These are phyloP conservation scores for Brachypodium distachyon DNA, from an alignment of 202 grass and related monocot species.

Conservation along the genomic window DNA sequence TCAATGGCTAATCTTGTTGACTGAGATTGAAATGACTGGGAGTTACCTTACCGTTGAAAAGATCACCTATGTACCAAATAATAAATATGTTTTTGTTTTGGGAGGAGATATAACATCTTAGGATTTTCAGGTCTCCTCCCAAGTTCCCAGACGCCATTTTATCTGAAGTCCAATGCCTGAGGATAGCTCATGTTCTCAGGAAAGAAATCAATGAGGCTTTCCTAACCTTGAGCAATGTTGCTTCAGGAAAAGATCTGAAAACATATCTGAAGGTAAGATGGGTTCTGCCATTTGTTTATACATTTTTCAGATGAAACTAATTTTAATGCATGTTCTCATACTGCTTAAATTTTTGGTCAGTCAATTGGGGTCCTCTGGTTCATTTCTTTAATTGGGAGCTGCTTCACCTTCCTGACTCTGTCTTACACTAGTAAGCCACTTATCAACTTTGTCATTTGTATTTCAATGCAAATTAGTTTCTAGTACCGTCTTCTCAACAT, in stretches of 20 bases:
- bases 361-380: slow-evolving; percentile 56
- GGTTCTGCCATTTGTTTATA: not conserved
- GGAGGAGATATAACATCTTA: not conserved
- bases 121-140: slow-evolving; percentile 54
- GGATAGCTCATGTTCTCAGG: slow-evolving; percentile 37
- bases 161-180: slow-evolving; percentile 41
- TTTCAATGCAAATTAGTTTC: not conserved
- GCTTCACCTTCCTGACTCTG: slow-evolving; percentile 84
- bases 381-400: slow-evolving; percentile 64
- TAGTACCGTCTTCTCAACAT: not conserved
- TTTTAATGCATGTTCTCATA: not conserved
- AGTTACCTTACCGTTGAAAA: too few relatives aligned
- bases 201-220: slow-evolving; percentile 82
- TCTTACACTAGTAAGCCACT: slow-evolving; percentile 52
- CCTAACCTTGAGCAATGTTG: slow-evolving; percentile 50
- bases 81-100: too few relatives aligned
- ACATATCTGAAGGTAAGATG: slow-evolving; percentile 47
- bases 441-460: not conserved
- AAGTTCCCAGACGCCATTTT: slow-evolving; percentile 63
- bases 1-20: too few relatives aligned
- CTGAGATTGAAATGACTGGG: too few relatives aligned
- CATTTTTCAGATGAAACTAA: not conserved
- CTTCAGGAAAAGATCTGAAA: slow-evolving; percentile 68
- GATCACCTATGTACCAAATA: too few relatives aligned
- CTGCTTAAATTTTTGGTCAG: slow-evolving; percentile 30